phyloP scores from a whole-genome alignment of 768 basidiomycete genomes.

The Dentipellis sp. region DNA sequence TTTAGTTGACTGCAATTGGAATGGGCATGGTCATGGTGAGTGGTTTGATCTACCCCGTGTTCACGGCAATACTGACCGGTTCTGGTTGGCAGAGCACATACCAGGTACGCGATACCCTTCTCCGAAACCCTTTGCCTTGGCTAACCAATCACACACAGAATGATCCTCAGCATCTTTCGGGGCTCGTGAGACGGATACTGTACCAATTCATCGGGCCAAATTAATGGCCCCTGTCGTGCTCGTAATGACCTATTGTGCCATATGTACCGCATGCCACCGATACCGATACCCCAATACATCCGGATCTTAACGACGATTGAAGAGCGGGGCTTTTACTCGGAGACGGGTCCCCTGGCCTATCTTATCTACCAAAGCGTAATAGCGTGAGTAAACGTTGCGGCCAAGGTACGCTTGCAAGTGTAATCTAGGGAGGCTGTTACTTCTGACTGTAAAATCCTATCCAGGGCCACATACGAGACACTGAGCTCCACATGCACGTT shows the following conservation, averaged over 20 bases:
- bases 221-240: constrained; percentile 19
- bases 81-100: constrained; percentile 38
- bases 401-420: no score
- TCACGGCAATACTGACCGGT: not conserved
- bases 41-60: not conserved
- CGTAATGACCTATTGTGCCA: not conserved
- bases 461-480: no score
- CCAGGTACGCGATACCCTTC: constrained; percentile 32
- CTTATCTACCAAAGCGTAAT: not conserved
- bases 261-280: no score
- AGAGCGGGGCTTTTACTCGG: no score
- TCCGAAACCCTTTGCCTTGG: not conserved
- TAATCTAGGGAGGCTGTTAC: no score
- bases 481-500: no score
- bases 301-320: no score
- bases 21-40: constrained; percentile 90
- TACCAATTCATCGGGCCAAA: constrained; percentile 91
- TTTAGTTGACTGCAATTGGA: constrained; percentile 56
- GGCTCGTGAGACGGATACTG: constrained; percentile 69
- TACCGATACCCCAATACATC: no score
- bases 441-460: no score
- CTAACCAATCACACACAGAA: constrained; percentile 23
- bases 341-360: no score
- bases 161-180: constrained; percentile 75
- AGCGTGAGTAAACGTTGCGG: no score